Base-by-base conservation (phyloP, 139 green algal genomes). In the Tetraselmis chui region DNA sequence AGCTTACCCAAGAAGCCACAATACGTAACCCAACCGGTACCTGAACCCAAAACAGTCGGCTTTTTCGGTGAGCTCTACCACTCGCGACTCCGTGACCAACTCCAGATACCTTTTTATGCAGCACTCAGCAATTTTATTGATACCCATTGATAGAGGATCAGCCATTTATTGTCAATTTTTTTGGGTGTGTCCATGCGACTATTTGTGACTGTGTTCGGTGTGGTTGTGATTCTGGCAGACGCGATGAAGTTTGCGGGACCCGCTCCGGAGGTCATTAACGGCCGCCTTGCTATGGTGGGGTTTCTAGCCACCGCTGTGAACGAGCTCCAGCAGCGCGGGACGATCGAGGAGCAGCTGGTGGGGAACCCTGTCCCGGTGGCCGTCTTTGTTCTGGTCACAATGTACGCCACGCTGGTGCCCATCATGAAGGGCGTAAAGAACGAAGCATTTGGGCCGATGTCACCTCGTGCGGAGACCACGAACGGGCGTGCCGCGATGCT, bases 401-500 rank as follows among this genome's bases (percentile, higher is more conserved):
- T 92, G n/a, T 93, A 88, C 28, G 91, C 93, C 0, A 90, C 88
- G 1, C 77, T 96, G 80, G 87, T 94, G 30, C 93, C 94, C 1
- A 91, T 95, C 28, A 81, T 87, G 11, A 93, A 92, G 76, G 91
- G 91, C 0, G 91, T 88, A 1, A 91, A 91, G 59, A 86, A 92
- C 28, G 93, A 96, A 84, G 80, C 92, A 0, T 96, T 96, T 77
- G 87, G 45, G 45, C 45, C 45, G 18, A 67, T 67, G 45, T 67
- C 86, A 0, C 90, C 94, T 5, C 82, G 84, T 0, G 92, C 92
- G 23, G 94, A 97, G 84, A 89, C 93, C 11, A 89, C 83, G 0
- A 97, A 97, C 84, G 91, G 89, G 1, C 86, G 94, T 1, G 89
- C 88, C 1, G 93, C 94, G 1, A 96, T 96, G 92, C 74, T 96